Evolutionary conservation across 495 filamentous ascomycete genomes (phyloP), one percentile per base, ranked within the genome.

Genomic region (Acidiella bohemica): DNA sequence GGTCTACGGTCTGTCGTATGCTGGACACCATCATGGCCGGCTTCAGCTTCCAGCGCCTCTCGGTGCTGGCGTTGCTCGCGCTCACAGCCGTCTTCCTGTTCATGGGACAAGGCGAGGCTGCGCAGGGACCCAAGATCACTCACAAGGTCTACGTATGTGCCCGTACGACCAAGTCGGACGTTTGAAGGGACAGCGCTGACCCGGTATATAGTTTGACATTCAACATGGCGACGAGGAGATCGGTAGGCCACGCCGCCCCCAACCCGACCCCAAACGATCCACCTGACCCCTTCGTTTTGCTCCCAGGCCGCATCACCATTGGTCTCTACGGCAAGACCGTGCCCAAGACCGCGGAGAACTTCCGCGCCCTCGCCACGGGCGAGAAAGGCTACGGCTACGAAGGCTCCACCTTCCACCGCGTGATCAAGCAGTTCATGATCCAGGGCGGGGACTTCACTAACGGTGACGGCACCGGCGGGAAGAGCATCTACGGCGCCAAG

Each of bases 391-490:
- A 81, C 57, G 90, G 90, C 41, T 97, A 95, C 61, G 76, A 95
- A 62, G 87, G 84, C 24, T 94, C 86, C 17, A 75, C 65, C 59
- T 97, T 97, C 80, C 90, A 97, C 75, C 83, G 90, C 65, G 92
- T 97, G 56, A 97, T 97, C 70, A 86, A 88, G 70, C 55, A 80
- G 41, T 97, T 97, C 70, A 97, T 97, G 90, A 94, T 95, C 60
- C 90, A 97, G 67, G 90, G 90, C 59, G 90, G 92, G 66, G 92
- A 99, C 67, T 99, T 99, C 68, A 99, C 92, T 61, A 84, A 78
- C 47, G 78, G 78, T 50, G 87, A 99, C 58, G 88, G 87, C 55
- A 95, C 87, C 58, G 90, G 90, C 60, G 90, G 90, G 54, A 95
- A 94, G 74, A 93, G 86, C 31, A 81, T 97, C 67, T 97, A 96